These are phyloP conservation scores for Tothia fuscella DNA, from an alignment of 2,329 filamentous ascomycete genomes.

Conservation along the genomic window DNA sequence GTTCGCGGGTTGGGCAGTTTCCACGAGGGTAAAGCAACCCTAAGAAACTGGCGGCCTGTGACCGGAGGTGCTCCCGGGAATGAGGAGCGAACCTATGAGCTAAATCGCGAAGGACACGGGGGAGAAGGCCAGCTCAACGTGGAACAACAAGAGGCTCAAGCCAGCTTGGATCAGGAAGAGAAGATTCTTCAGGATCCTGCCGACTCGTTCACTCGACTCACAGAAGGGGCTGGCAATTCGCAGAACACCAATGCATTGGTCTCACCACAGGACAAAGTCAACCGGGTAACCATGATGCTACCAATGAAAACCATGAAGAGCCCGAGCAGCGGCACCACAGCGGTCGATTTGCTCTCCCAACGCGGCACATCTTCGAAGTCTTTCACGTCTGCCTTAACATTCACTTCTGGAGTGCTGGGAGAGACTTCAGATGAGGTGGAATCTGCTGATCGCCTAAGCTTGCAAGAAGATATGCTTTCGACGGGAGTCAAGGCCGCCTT, in stretches of 20 bases:
- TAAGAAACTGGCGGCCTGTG: background rate
- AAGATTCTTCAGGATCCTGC: too few species aligned
- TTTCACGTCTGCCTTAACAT: background rate
- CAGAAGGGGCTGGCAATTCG: too few species aligned
- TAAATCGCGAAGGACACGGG: background rate
- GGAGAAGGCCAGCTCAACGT: too few species aligned
- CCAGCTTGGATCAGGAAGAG: too few species aligned
- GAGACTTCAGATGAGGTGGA: background rate
- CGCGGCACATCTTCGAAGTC: background rate
- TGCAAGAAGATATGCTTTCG: background rate
- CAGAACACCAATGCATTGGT: too few species aligned
- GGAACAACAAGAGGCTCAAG: too few species aligned
- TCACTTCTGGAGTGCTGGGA: background rate
- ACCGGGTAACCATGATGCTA: too few species aligned
- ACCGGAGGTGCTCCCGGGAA: background rate
- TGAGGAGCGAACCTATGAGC: background rate
- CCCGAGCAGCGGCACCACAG: background rate
- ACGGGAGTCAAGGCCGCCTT: slow-evolving; percentile 4
- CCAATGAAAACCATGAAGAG: too few species aligned
- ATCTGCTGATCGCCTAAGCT: too few species aligned
- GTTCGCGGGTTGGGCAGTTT: slow-evolving; percentile 14
- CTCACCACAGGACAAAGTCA: too few species aligned
- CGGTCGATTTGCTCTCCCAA: background rate
- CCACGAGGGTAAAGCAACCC: slow-evolving; percentile 11
- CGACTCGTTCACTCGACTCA: too few species aligned